phyloP scores from a whole-genome alignment of 768 basidiomycete species.

The Termitomyces sp. region DNA sequence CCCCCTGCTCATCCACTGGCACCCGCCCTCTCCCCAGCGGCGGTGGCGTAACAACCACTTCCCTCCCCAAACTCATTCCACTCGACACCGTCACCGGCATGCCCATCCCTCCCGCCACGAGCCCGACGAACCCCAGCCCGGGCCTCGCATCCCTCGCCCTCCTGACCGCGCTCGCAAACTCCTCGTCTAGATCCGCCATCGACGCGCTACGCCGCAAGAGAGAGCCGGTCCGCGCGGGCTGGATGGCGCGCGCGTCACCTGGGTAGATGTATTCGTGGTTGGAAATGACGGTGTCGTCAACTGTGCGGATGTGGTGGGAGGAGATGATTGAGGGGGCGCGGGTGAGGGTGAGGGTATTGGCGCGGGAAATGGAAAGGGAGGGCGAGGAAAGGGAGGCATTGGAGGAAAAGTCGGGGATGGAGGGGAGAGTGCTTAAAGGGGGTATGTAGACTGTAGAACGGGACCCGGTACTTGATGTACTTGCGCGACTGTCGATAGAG shows the following conservation, averaged over 20 bases:
- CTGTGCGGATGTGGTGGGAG: conserved; percentile 58
- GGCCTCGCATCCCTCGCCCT: conserved; percentile 38
- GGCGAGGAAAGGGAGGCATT: conserved; percentile 11
- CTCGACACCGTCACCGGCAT: conserved; percentile 73
- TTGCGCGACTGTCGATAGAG: conserved; percentile 44
- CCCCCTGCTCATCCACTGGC: conserved; percentile 26
- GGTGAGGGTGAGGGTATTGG: conserved; percentile 8
- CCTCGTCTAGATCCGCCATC: conserved; percentile 64
- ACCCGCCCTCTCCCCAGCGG: conserved; percentile 28
- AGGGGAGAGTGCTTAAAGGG: conserved; percentile 63
- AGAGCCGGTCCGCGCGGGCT: conserved; percentile 45
- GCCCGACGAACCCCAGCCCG: conserved; percentile 29
- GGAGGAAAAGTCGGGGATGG: conserved; percentile 57
- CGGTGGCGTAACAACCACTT: conserved; percentile 38
- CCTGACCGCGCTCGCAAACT: conserved; percentile 44
- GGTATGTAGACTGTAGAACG: conserved; percentile 76
- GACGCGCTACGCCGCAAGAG: conserved; percentile 60
- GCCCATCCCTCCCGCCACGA: conserved; percentile 46
- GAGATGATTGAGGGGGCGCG: conserved; percentile 44
- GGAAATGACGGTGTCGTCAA: conserved; percentile 69
- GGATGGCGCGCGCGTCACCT: conserved; percentile 69
- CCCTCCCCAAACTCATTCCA: conserved; percentile 45
- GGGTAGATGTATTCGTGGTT: conserved; percentile 64
- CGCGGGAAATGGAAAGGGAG: too few relatives aligned
- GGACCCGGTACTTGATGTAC: conserved; percentile 47